Evolutionary conservation across 306 rosid genomes (phyloP).

Genomic region (Abrus precatorius): DNA sequence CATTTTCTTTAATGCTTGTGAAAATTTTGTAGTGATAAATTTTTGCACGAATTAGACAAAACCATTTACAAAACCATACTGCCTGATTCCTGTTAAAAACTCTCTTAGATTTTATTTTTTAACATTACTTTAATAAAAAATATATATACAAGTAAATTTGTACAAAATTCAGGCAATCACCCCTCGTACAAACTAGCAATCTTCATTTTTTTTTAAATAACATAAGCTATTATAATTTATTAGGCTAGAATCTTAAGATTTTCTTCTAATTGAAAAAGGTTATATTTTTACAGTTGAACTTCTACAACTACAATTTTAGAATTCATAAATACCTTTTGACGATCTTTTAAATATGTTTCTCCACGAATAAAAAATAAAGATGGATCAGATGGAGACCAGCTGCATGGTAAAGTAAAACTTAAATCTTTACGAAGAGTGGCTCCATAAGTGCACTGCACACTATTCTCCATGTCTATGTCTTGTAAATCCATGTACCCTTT

Average conservation of each 20-base stretch:
- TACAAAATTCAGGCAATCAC: no score
- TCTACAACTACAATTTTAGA: neutral
- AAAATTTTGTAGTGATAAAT: no score
- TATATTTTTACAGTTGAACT: neutral
- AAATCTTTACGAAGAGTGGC: slow-evolving; percentile 69
- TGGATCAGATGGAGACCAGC: slow-evolving; percentile 71
- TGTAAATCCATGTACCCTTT: slow-evolving; percentile 64
- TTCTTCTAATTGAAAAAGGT: neutral
- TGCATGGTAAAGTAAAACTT: slow-evolving; percentile 58
- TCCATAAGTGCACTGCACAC: slow-evolving; percentile 54
- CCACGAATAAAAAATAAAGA: slow-evolving; percentile 75
- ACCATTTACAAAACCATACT: no score
- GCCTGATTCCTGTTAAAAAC: no score
- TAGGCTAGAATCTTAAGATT: neutral
- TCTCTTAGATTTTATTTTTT: no score
- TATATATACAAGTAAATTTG: no score
- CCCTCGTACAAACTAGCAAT: no score
- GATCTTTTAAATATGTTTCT: slow-evolving; percentile 57
- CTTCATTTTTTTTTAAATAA: no score
- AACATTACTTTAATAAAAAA: no score
- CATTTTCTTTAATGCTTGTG: neutral
- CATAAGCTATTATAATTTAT: neutral
- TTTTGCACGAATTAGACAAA: no score
- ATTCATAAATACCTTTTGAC: slow-evolving; percentile 61
- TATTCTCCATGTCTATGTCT: slow-evolving; percentile 55